Percentiles rank a stretch among this genome's conserved stretches.
Conservation (phyloP, 1,139 yeast species). For the Saccharomyces pastorianus region DNA sequence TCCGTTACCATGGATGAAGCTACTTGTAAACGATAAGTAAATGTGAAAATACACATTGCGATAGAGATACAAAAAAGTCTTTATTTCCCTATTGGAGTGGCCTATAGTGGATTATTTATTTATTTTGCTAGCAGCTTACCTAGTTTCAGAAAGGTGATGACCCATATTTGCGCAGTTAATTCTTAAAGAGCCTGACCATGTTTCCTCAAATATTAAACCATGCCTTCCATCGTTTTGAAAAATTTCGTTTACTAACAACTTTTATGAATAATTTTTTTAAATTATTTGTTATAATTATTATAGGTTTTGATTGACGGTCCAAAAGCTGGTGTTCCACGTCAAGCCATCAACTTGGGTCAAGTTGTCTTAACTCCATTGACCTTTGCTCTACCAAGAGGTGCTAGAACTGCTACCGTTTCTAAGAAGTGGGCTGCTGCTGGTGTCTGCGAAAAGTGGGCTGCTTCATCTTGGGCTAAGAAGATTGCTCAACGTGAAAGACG, state of each 20-base stretch:
- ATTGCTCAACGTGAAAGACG: slow-evolving; percentile 91
- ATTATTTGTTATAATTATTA: slow-evolving; percentile 9
- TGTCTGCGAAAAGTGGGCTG: slow-evolving; percentile 83
- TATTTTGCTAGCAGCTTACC: not conserved
- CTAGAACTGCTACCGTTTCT: slow-evolving; percentile 74
- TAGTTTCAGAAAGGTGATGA: not conserved
- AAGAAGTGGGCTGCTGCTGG: slow-evolving; percentile 94
- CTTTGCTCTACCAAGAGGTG: slow-evolving; percentile 87
- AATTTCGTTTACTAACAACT: slow-evolving; percentile 5
- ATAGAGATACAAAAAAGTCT: not conserved
- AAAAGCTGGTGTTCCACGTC: slow-evolving; percentile 78
- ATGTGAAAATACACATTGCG: not conserved
- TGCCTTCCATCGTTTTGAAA: not conserved
- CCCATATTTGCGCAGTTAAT: not conserved
- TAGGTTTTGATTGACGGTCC: slow-evolving; percentile 96
- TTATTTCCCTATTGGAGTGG: not conserved
- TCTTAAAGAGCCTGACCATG: not conserved
- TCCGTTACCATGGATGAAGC: not conserved
- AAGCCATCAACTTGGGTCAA: slow-evolving; percentile 78
- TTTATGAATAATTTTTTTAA: slow-evolving; percentile 2
- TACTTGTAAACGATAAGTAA: not conserved
- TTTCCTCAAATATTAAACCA: not conserved
- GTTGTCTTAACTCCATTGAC: slow-evolving; percentile 90
- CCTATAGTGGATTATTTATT: not conserved
- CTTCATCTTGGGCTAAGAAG: slow-evolving; percentile 96